Evolutionary conservation across 345 rosid genomes (phyloP).

Genomic region (Anacardium occidentale): DNA sequence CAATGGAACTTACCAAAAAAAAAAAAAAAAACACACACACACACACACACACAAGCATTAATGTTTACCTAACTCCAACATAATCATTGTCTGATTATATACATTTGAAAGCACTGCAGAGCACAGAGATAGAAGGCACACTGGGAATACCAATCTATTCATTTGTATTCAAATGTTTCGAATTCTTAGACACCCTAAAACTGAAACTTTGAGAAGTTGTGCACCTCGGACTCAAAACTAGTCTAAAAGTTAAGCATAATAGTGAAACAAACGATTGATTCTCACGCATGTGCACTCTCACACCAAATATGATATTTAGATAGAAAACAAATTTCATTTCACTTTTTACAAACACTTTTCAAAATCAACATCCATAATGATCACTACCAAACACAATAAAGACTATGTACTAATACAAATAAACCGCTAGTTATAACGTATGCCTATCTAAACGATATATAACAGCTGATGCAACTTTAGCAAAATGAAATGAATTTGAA

Average conservation of each 20-base stretch:
- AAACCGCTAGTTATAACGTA: neutral
- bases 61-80: neutral
- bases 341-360: too few relatives aligned
- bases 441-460: too few relatives aligned
- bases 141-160: neutral
- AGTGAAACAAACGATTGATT: neutral
- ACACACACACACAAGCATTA: neutral
- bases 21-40: too few relatives aligned
- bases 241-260: neutral
- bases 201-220: neutral
- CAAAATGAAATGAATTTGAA: neutral
- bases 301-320: neutral
- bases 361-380: too few relatives aligned
- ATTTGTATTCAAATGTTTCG: neutral
- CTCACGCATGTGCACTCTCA: neutral
- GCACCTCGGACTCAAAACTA: neutral
- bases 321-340: too few relatives aligned
- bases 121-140: too few relatives aligned
- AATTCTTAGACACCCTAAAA: neutral
- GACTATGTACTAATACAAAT: too few relatives aligned
- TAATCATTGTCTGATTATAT: neutral
- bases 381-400: too few relatives aligned
- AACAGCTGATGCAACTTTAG: neutral
- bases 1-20: too few relatives aligned
- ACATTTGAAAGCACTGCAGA: too few relatives aligned